These are phyloP conservation scores for Camptophora hylomeconis DNA, from an alignment of 2,329 filamentous ascomycete species.

Conservation along the genomic window DNA sequence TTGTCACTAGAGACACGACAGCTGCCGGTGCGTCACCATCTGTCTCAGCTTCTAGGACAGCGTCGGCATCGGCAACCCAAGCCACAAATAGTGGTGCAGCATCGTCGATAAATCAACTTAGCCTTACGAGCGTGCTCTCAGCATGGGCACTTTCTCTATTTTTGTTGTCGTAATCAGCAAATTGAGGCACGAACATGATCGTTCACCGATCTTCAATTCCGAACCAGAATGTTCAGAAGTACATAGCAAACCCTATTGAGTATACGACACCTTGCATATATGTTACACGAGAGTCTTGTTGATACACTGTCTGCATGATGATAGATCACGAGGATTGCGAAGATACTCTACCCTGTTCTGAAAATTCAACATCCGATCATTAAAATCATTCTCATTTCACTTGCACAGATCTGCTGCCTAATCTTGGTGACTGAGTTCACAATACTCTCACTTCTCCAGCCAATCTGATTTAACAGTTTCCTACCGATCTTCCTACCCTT, in stretches of 20 bases:
- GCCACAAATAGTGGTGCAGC: not conserved
- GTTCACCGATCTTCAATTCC: too few relatives aligned
- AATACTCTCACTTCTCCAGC: not conserved
- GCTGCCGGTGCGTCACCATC: constrained; percentile 3
- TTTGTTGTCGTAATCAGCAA: constrained; percentile 4
- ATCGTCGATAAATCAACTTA: constrained; percentile 1
- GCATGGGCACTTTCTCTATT: constrained; percentile 1
- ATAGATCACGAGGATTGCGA: not conserved
- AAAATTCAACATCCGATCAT: not conserved
- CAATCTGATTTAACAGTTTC: constrained; percentile 7
- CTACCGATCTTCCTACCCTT: too few relatives aligned
- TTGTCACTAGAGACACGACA: constrained; percentile 10
- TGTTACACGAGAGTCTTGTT: too few relatives aligned
- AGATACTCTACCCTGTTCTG: not conserved
- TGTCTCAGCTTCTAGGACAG: not conserved
- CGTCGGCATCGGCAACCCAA: not conserved
- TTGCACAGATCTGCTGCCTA: constrained; percentile 3
- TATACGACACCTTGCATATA: too few relatives aligned
- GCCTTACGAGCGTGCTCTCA: not conserved
- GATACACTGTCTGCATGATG: too few relatives aligned
- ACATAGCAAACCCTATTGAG: too few relatives aligned
- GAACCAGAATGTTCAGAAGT: too few relatives aligned
- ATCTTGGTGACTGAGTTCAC: not conserved
- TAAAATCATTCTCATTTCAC: constrained; percentile 11
- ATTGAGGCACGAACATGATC: too few relatives aligned